Percentiles rank a stretch among this genome's conserved stretches.
Conservation (phyloP, 2,329 filamentous ascomycete species). For the Thielaviopsis populi region DNA sequence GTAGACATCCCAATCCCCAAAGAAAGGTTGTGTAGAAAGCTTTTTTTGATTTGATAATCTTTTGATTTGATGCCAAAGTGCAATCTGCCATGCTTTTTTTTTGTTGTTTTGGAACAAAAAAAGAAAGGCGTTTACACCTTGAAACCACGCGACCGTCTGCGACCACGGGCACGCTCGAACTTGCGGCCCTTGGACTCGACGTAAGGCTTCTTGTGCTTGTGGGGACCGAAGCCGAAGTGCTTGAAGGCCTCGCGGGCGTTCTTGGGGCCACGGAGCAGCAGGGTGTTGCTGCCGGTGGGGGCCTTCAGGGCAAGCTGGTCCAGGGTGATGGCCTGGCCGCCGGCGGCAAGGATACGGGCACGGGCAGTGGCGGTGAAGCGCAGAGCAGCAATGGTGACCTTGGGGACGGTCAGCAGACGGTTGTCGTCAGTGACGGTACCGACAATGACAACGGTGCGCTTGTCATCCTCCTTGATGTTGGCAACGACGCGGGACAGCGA, state of each 20-base stretch:
- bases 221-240: conserved; percentile 97
- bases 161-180: conserved; percentile 98
- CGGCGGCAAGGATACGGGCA: conserved; percentile 81
- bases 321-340: conserved; percentile 87
- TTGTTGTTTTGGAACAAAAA: conserved; percentile 4
- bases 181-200: conserved; percentile 98
- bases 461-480: conserved; percentile 52
- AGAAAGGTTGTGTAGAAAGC: conserved; percentile 1
- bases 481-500: conserved; percentile 79
- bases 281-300: conserved; percentile 91
- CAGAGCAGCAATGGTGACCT: conserved; percentile 84
- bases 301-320: conserved; percentile 93
- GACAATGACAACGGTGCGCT: conserved; percentile 85
- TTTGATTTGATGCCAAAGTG: conserved; percentile 12
- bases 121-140: conserved; percentile 66
- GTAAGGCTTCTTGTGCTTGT: conserved; percentile 98
- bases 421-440: conserved; percentile 97
- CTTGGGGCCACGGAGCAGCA: conserved; percentile 95
- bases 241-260: conserved; percentile 94
- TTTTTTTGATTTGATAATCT: conserved; percentile 15
- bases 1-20: neutral
- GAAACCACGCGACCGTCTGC: conserved; percentile 97
- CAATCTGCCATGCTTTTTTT: conserved; percentile 4
- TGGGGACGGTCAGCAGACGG: conserved; percentile 78
- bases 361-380: conserved; percentile 94